These are phyloP conservation scores for Cordyceps tenuipes DNA, from an alignment of 2,329 filamentous ascomycete genomes.

Conservation along the genomic window DNA sequence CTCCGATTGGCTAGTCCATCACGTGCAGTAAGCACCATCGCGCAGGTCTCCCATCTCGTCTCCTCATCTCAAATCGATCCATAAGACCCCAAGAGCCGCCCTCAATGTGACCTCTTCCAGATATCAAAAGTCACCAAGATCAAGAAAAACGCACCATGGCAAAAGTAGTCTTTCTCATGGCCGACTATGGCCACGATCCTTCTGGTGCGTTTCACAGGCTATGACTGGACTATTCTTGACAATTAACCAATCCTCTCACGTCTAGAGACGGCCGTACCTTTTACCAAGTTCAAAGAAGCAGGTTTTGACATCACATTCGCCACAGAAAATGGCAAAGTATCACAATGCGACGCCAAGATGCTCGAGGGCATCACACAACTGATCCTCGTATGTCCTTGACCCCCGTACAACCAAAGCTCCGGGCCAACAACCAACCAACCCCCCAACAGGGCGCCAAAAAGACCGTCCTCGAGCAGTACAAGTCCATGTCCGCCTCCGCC, in stretches of 20 bases:
- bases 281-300: slow-evolving; percentile 36
- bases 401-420: background rate
- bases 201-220: slow-evolving; percentile 31
- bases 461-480: slow-evolving; percentile 32
- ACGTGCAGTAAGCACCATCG: slow-evolving; percentile 1
- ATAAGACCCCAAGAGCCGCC: background rate
- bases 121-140: background rate
- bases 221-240: background rate
- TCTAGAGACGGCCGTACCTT: slow-evolving; percentile 43
- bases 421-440: background rate
- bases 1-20: background rate
- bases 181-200: slow-evolving; percentile 47
- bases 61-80: background rate
- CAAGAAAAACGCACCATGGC: slow-evolving; percentile 9
- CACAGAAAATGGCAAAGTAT: slow-evolving; percentile 38
- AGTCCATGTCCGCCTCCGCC: slow-evolving; percentile 32
- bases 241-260: background rate
- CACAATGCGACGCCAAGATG: slow-evolving; percentile 42
- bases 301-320: slow-evolving; percentile 41
- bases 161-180: slow-evolving; percentile 41
- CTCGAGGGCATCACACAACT: slow-evolving; percentile 40
- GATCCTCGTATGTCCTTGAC: slow-evolving; percentile 32
- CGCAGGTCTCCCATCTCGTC: background rate
- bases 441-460: slow-evolving; percentile 33
- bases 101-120: background rate